These are phyloP conservation scores for Ramichloridium luteum DNA, from an alignment of 2,329 filamentous ascomycete genomes.

Conservation along the genomic window DNA sequence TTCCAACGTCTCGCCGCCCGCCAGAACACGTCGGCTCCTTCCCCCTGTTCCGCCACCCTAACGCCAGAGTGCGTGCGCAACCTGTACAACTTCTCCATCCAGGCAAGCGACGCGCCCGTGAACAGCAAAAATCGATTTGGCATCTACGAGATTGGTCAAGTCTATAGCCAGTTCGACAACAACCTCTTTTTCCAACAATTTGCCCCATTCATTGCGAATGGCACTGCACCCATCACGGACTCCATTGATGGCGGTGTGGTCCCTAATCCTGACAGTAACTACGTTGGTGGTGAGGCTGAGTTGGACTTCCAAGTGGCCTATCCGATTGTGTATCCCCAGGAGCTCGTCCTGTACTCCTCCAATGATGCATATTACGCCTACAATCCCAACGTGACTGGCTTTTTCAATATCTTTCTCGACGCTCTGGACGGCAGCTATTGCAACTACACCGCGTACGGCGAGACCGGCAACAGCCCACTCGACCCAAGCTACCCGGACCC, in stretches of 20 bases:
- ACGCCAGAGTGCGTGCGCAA: conserved; percentile 31
- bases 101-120: conserved; percentile 13
- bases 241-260: conserved; percentile 15
- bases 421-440: conserved; percentile 13
- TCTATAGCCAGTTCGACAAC: conserved; percentile 11
- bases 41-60: conserved; percentile 19
- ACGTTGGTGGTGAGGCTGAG: conserved; percentile 10
- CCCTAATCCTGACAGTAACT: conserved; percentile 9
- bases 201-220: conserved; percentile 11
- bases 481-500: conserved; percentile 34
- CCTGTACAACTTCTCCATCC: conserved; percentile 31
- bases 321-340: conserved; percentile 14
- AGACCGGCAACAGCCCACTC: conserved; percentile 8
- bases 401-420: conserved; percentile 11
- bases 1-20: no score
- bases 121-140: conserved; percentile 31
- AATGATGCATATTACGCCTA: conserved; percentile 7
- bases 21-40: no score
- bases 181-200: conserved; percentile 29
- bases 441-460: conserved; percentile 10
- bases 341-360: conserved; percentile 11
- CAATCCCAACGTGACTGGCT: no score
- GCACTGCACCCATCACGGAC: conserved; percentile 17
- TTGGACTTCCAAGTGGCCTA: conserved; percentile 11
- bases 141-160: conserved; percentile 9